phyloP scores from a whole-genome alignment of 2,329 filamentous ascomycete genomes.

The Talaromyces atroroseus region DNA sequence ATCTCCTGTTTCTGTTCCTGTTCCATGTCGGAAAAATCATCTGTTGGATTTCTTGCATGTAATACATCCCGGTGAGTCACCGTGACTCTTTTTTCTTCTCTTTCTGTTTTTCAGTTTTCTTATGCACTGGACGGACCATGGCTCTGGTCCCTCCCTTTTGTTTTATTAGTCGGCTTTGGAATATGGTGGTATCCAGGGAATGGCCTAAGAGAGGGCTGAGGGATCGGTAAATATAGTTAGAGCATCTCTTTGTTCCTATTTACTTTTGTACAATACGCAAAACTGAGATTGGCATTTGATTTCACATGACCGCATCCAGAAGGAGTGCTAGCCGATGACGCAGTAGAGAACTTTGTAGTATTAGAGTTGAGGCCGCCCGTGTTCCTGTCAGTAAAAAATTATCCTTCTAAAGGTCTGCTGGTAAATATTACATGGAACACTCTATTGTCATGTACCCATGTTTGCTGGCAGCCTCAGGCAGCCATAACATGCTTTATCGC shows the following conservation, averaged over 20 bases:
- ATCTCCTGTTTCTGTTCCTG: not conserved
- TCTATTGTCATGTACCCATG: not conserved
- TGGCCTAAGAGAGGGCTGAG: not conserved
- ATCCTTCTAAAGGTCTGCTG: not conserved
- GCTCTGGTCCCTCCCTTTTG: not conserved
- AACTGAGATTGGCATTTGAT: not conserved
- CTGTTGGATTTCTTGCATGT: slow-evolving; percentile 8
- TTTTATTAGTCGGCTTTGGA: not conserved
- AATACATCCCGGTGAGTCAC: slow-evolving; percentile 4
- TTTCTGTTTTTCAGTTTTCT: not conserved
- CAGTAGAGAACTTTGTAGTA: not conserved
- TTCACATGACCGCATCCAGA: not conserved
- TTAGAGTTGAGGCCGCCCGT: not conserved
- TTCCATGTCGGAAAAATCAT: slow-evolving; percentile 2
- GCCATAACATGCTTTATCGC: not conserved
- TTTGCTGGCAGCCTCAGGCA: not conserved
- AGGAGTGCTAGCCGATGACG: not conserved
- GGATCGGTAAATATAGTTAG: not conserved
- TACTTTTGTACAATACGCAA: slow-evolving; percentile 8
- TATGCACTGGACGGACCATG: not conserved
- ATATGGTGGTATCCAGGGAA: not conserved
- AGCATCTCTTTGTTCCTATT: not conserved
- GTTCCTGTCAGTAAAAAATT: not conserved
- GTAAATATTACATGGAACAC: not conserved
- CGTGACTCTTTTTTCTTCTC: not conserved